Evolutionary conservation across 2,329 filamentous ascomycete species (phyloP), one percentile per base, ranked within the genome.

Genomic region (Colletotrichum shisoi): DNA sequence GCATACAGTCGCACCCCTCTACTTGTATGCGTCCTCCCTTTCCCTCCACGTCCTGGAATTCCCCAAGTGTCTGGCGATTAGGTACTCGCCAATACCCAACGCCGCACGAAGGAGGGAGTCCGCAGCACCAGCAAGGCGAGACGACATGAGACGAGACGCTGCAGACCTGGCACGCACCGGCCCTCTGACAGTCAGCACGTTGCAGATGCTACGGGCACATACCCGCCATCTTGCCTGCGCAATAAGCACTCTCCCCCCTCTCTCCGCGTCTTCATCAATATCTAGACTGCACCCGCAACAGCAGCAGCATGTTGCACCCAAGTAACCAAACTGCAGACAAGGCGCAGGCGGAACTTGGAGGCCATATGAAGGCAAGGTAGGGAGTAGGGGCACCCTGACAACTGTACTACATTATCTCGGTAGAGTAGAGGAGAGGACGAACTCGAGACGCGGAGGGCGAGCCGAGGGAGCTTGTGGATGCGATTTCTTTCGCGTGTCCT

Each of bases 71-170:
- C 58, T 31, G 44, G 44, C 37, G 44, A 46, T 66, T 62, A 8
- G 31, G 31, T 34, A 51, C 58, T 66, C 63, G 58, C 51, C 24
- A 44, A 51, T 44, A 31, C 53, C 61, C 24, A 58, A 64, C 24
- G 21, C 24, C 31, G 44, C 8, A 37, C 42, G 65, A 65, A 61
- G 65, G 54, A 67, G 64, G 24, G 31, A 59, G 34, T 34, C 52
- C 48, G 53, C 49, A 37, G 44, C 48, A 52, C 44, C 21, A 27
- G 21, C 46, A 49, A 54, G 64, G 19, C 64, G 60, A 67, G 64
- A 67, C 60, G 61, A 56, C 54, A 56, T 68, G 65, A 68, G 54
- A 65, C 65, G 49, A 68, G 65, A 65, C 61, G 59, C 54, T n/a
- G 45, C 40, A 60, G 34, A 64, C 31, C 31, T 34, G 61, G 61